Evolutionary conservation across 2,329 filamentous ascomycete species (phyloP).

Genomic region (Fusarium paranaense): DNA sequence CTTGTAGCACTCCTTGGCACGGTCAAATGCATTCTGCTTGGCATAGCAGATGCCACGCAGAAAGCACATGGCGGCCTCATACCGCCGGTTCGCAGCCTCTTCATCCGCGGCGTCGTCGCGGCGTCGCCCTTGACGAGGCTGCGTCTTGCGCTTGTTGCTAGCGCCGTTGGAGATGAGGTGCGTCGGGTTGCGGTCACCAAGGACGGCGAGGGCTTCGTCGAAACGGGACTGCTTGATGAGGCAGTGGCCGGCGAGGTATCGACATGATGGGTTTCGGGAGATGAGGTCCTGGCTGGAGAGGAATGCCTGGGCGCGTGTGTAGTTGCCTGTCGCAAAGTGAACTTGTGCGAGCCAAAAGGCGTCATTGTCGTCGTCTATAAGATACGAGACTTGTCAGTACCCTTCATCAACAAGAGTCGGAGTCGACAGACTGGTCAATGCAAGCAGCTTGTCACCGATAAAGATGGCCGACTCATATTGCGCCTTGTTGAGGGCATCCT

Average conservation of each 20-base stretch:
- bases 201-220: constrained; percentile 85
- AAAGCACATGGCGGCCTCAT: constrained; percentile 98
- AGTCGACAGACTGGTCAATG: constrained; percentile 83
- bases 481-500: constrained; percentile 94
- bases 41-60: constrained; percentile 93
- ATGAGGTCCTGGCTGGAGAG: constrained; percentile 87
- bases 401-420: background rate
- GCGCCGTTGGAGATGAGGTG: constrained; percentile 77
- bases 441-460: constrained; percentile 95
- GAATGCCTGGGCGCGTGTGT: constrained; percentile 88
- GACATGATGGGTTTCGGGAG: constrained; percentile 83
- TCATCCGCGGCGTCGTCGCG: constrained; percentile 63
- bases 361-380: constrained; percentile 87
- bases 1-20: constrained; percentile 98
- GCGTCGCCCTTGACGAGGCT: constrained; percentile 49
- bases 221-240: constrained; percentile 92
- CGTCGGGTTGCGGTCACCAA: constrained; percentile 94
- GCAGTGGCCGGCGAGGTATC: constrained; percentile 94
- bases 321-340: constrained; percentile 95
- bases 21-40: constrained; percentile 96
- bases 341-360: constrained; percentile 99
- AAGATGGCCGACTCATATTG: constrained; percentile 98
- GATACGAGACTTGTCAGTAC: constrained; percentile 15
- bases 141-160: constrained; percentile 54
- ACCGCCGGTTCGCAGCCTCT: constrained; percentile 80